Evolutionary conservation across 2,329 filamentous ascomycete genomes (phyloP), one percentile per base, ranked within the genome.

Genomic region (Chrysosporium keratinophilum): DNA sequence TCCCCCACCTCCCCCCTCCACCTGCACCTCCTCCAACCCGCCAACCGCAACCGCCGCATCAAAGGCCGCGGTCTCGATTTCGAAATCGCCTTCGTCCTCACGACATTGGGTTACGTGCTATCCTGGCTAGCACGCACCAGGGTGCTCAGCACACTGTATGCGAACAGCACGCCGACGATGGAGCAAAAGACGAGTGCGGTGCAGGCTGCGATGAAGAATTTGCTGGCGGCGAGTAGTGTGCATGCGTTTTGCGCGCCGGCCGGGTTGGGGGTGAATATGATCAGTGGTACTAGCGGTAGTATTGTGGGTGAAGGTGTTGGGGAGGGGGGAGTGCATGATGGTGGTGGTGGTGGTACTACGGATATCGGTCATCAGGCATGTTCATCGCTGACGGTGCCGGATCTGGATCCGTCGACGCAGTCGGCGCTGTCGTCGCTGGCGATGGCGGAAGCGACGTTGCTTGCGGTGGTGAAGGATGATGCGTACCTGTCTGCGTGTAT

Each of bases 391-490:
- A 40, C 59, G 2, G 58, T 67, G 1, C 64, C 69, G 3, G 76
- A 87, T 53, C 74, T 80, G 4, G 70, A 71, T 50, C 59, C 67
- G 7, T 64, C 64, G 3, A 68, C 69, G 7, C 74, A 76, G 58
- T 65, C 66, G 0, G 72, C 71, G 5, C 61, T 76, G 2, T 64
- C 71, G 1, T 68, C 69, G 10, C 76, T 96, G 2, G 82, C 88
- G 0, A 76, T 93, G 33, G 88, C 90, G 1, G 91, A 96, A 70
- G 90, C 90, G 0, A 96, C 90, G 0, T 77, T 97, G 1, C 79
- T 96, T 1, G 88, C 88, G 0, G 88, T 97, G 0, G 69, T 95
- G 48, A 97, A 97, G 62, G 91, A 97, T 65, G 93, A 98, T 64
- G 89, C 91, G 0, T 97, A 96, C 64, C 85, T 91, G 1, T 83